Conservation (phyloP, 805 yeast species). For the Komagataella pseudopastoris region DNA sequence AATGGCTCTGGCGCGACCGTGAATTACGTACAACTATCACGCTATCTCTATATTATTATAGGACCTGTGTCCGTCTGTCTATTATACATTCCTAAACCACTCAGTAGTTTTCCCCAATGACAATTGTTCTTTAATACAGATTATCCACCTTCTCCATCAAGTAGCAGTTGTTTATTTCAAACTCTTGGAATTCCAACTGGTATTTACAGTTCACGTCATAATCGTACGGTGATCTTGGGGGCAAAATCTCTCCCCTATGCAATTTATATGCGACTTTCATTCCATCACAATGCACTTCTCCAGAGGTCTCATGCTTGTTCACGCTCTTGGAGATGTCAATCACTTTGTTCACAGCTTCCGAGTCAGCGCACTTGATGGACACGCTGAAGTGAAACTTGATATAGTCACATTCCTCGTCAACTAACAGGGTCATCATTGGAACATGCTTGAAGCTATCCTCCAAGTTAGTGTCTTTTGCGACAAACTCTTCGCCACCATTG, state of each 20-base stretch:
- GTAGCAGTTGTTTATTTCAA: constrained; percentile 11
- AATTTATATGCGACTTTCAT: constrained; percentile 6
- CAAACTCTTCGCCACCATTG: background rate
- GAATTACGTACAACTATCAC: background rate
- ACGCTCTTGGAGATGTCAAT: background rate
- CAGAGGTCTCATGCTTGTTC: constrained; percentile 1
- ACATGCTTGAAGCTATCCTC: background rate
- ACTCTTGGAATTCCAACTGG: constrained; percentile 8
- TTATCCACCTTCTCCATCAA: constrained; percentile 5
- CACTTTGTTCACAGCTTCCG: background rate
- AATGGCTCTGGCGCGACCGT: background rate
- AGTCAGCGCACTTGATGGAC: constrained; percentile 2
- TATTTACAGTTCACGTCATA: constrained; percentile 12
- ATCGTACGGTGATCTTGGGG: constrained; percentile 14
- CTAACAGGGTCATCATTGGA: constrained; percentile 4
- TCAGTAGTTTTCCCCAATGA: background rate
- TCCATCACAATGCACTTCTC: constrained; percentile 2
- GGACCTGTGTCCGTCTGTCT: background rate
- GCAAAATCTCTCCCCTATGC: constrained; percentile 11
- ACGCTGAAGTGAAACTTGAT: constrained; percentile 12
- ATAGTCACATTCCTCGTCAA: constrained; percentile 13
- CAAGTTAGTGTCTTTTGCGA: constrained; percentile 3
- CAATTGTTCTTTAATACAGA: too few relatives aligned
- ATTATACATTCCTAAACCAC: background rate
- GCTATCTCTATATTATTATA: background rate